Evolutionary conservation across 208 protist genomes (phyloP), one percentile per base, ranked within the genome.

Genomic region (Trypanosoma grayi): DNA sequence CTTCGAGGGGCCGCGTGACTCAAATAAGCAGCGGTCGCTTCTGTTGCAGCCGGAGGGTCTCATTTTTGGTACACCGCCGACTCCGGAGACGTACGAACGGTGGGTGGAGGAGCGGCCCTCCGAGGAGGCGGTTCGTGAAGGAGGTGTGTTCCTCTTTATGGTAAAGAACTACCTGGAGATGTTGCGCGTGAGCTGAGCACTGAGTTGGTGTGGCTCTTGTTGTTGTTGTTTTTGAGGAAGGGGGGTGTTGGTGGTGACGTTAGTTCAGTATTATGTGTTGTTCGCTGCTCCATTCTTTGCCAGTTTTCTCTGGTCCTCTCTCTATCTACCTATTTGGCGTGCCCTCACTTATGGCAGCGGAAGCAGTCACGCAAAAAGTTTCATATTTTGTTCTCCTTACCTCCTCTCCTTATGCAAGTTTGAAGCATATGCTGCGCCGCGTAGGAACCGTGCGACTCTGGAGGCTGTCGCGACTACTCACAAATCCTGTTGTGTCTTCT

Each of bases 91-190:
- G 11, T 94, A 75, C 51, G 82, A 88, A 43, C 69, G 58, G 53
- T 94, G 85, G 88, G 44, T 63, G 3, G 84, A 92, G 18, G 63
- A 81, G 24, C 66, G 77, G 0, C 88, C 88, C 9, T 86, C 88
- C 0, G 57, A 51, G 18, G 83, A 88, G 18, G 10, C 41, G 4
- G 83, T 92, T 31, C 43, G 47, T 13, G 57, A 81, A 39, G 78
- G 83, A 39, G 88, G 88, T n/a, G 57, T 90, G 30, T n/a, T 92
- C 16, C 46, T 68, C 16, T 94, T 94, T 57, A 56, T 94, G 31
- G 22, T 83, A n/a, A 70, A 73, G 36, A 87, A 90, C 44, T 94
- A 94, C 63, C 68, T 83, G 14, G 70, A 83, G 14, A 92, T 94
- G 84, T 72, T 94, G 36, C 46, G 39, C 4, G 69, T 78, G 4